A percentile compares a stretch with the other conserved stretches of the same genome.
Conservation (phyloP, 1,139 yeast species). For the Geotrichum fermentans region DNA sequence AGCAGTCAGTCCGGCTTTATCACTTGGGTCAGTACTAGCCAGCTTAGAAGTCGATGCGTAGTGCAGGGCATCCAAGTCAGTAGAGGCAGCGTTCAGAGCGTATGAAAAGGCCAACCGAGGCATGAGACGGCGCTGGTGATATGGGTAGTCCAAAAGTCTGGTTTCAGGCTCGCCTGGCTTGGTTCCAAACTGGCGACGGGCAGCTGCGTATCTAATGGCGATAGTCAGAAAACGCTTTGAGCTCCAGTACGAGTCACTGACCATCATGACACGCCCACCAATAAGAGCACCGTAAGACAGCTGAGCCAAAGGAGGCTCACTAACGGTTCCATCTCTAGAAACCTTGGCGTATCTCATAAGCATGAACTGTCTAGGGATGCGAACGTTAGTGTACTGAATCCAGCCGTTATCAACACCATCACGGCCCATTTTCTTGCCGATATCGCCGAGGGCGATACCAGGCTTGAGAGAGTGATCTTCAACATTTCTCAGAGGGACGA, state of each 20-base stretch:
- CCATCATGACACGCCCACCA: slow-evolving; percentile 86
- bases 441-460: slow-evolving; percentile 80
- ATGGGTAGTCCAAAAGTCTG: slow-evolving; percentile 63
- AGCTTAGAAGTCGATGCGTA: slow-evolving; percentile 46
- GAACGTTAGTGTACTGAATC: slow-evolving; percentile 79
- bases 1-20: slow-evolving; percentile 35
- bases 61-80: slow-evolving; percentile 52
- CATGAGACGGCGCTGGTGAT: slow-evolving; percentile 77
- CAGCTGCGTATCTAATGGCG: slow-evolving; percentile 81
- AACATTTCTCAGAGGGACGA: slow-evolving; percentile 76
- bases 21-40: slow-evolving; percentile 33
- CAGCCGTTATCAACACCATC: slow-evolving; percentile 78
- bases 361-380: slow-evolving; percentile 77
- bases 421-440: slow-evolving; percentile 89
- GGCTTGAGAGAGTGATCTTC: slow-evolving; percentile 60
- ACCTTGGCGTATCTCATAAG: slow-evolving; percentile 72
- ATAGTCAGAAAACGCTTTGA: slow-evolving; percentile 73
- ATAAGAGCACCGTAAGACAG: slow-evolving; percentile 78
- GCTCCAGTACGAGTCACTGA: slow-evolving; percentile 70
- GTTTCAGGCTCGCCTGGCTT: slow-evolving; percentile 37
- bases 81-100: slow-evolving; percentile 68
- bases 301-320: slow-evolving; percentile 67
- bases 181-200: slow-evolving; percentile 72
- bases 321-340: slow-evolving; percentile 61
- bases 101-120: slow-evolving; percentile 74